A percentile compares a stretch with the other conserved stretches of the same genome.
phyloP scores from a whole-genome alignment of 768 basidiomycete genomes.

The Leccinum disarticulatum region DNA sequence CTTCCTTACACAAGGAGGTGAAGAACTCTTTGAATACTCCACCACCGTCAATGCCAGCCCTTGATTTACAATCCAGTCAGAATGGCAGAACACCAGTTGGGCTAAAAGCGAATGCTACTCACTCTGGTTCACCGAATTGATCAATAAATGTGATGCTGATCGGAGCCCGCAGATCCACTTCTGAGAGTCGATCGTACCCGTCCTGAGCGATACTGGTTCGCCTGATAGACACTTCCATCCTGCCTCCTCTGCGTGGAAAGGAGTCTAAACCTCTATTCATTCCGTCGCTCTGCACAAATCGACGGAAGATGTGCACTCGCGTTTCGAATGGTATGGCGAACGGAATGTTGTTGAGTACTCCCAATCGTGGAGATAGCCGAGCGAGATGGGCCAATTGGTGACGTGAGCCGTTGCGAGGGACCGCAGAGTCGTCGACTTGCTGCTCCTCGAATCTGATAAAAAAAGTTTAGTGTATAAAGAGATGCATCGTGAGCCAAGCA shows the following conservation, averaged over 20 bases:
- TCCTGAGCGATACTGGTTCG: constrained; percentile 82
- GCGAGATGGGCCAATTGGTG: constrained; percentile 68
- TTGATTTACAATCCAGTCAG: constrained; percentile 26
- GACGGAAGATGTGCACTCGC: constrained; percentile 86
- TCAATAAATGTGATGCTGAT: constrained; percentile 93
- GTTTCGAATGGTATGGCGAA: constrained; percentile 92
- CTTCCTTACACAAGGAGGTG: constrained; percentile 89
- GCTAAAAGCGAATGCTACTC: constrained; percentile 29
- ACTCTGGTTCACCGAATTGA: constrained; percentile 85
- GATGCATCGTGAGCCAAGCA: neutral
- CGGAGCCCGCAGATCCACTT: constrained; percentile 75
- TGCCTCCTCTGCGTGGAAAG: constrained; percentile 16
- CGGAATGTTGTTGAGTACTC: constrained; percentile 92
- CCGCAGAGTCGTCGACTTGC: constrained; percentile 37
- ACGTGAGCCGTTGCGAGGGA: constrained; percentile 46
- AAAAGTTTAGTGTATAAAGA: neutral
- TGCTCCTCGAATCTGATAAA: constrained; percentile 63
- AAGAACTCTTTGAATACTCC: constrained; percentile 98
- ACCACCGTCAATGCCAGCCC: constrained; percentile 93
- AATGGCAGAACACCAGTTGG: neutral
- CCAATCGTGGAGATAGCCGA: constrained; percentile 68
- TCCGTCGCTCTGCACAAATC: constrained; percentile 73
- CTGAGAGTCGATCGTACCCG: constrained; percentile 81
- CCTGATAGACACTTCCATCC: constrained; percentile 39
- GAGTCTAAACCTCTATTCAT: constrained; percentile 18